Evolutionary conservation across 139 green algal species (phyloP).

Genomic region (Trebouxia sp.): DNA sequence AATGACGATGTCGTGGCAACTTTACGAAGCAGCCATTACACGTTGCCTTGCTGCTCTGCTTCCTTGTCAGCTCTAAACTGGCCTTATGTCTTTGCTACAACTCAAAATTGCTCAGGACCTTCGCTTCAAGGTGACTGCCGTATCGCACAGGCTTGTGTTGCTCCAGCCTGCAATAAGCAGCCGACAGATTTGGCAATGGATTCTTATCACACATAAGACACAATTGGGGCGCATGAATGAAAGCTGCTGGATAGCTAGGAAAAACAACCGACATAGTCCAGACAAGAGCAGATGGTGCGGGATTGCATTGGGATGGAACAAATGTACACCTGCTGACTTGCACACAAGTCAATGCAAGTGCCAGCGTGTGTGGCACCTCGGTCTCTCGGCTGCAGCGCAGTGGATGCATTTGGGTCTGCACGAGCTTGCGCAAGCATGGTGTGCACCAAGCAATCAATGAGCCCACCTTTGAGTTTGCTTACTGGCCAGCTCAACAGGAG

Average conservation of each 20-base stretch:
- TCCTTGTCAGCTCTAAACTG: too few species aligned
- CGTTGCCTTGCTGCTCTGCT: too few species aligned
- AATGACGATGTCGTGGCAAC: slow-evolving; percentile 2
- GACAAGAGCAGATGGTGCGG: neutral
- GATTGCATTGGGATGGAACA: too few species aligned
- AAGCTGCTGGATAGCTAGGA: neutral
- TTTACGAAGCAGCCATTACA: neutral
- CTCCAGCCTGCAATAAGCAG: neutral
- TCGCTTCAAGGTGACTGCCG: slow-evolving; percentile 57
- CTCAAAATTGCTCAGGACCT: slow-evolving; percentile 63
- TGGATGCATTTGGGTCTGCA: too few species aligned
- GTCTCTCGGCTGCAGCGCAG: too few species aligned
- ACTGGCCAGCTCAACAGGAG: slow-evolving; percentile 35
- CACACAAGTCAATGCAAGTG: too few species aligned
- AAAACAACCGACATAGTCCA: neutral
- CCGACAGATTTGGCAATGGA: neutral
- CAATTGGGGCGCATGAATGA: neutral
- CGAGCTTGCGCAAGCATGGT: too few species aligned
- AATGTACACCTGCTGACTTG: too few species aligned
- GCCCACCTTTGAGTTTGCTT: neutral
- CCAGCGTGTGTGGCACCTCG: too few species aligned
- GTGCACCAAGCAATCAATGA: too few species aligned
- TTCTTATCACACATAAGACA: neutral
- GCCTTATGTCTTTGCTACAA: too few species aligned
- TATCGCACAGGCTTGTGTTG: slow-evolving; percentile 40